A percentile compares a stretch with the other conserved stretches of the same genome.
These are phyloP conservation scores for Lasiodiplodia sp. DNA, from an alignment of 2,329 filamentous ascomycete species.

Conservation along the genomic window DNA sequence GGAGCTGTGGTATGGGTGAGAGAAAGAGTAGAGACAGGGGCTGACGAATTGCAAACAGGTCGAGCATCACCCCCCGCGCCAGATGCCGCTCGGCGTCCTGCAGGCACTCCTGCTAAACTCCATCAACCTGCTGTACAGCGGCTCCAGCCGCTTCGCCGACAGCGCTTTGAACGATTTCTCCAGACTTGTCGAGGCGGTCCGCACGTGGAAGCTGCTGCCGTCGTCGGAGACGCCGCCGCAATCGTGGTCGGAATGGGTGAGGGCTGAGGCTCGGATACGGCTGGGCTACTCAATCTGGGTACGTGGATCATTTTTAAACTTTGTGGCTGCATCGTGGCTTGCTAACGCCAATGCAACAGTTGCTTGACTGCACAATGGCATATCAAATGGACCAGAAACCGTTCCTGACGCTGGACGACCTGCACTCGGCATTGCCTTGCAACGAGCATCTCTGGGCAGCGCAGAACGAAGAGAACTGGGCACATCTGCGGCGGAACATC, in stretches of 20 bases:
- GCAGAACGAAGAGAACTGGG: slow-evolving; percentile 35
- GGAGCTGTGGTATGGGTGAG: too few species aligned
- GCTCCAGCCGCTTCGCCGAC: slow-evolving; percentile 1
- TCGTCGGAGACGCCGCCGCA: slow-evolving; percentile 11
- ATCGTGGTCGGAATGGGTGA: slow-evolving; percentile 23
- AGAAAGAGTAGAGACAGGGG: too few species aligned
- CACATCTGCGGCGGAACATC: slow-evolving; percentile 26
- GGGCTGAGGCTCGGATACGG: slow-evolving; percentile 11
- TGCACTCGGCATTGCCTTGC: slow-evolving; percentile 20
- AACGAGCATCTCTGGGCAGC: slow-evolving; percentile 39
- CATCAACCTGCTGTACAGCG: slow-evolving; percentile 24
- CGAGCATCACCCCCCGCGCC: slow-evolving; percentile 18
- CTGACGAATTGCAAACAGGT: slow-evolving; percentile 1
- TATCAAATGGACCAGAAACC: slow-evolving; percentile 31
- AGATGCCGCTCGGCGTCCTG: slow-evolving; percentile 17
- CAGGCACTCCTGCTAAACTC: slow-evolving; percentile 6
- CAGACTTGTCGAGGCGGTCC: slow-evolving; percentile 11
- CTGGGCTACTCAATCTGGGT: slow-evolving; percentile 17
- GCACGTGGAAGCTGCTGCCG: slow-evolving; percentile 14
- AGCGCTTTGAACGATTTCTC: slow-evolving; percentile 16
- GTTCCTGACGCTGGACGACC: slow-evolving; percentile 20
- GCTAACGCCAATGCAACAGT: neutral
- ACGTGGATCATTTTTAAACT: neutral
- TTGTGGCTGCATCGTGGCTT: neutral
- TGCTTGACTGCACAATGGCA: slow-evolving; percentile 9